Conservation (phyloP, 2,329 filamentous ascomycete species). For the Scedosporium aurantiacum region DNA sequence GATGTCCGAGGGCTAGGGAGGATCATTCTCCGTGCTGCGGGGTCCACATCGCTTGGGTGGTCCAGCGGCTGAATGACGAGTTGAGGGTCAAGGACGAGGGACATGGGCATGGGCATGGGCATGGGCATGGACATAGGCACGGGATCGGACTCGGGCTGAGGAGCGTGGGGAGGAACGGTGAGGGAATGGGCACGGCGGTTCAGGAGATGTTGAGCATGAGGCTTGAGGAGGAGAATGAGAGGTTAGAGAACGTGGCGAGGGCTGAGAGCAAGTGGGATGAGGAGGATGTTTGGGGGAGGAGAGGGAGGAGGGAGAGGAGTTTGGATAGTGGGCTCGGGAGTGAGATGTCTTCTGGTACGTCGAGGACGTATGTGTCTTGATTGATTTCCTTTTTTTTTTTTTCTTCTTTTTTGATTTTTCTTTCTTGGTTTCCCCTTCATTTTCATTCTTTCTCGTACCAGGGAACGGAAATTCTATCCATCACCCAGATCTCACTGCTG, state of each 20-base stretch:
- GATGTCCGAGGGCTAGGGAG: slow-evolving; percentile 4
- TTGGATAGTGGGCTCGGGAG: slow-evolving; percentile 11
- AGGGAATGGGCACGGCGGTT: slow-evolving; percentile 1
- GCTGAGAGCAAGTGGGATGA: slow-evolving; percentile 4
- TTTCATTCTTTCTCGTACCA: too few relatives aligned
- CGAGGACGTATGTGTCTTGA: slow-evolving; percentile 1
- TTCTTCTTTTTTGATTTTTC: too few relatives aligned
- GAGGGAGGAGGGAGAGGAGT: slow-evolving; percentile 6
- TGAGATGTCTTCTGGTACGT: neutral
- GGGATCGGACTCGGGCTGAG: neutral
- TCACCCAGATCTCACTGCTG: too few relatives aligned
- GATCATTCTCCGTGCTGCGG: neutral
- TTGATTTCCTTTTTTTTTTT: too few relatives aligned
- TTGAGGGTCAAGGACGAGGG: neutral
- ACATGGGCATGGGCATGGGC: neutral
- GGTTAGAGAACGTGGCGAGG: slow-evolving; percentile 7
- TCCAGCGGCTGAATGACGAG: neutral
- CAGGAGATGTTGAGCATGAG: slow-evolving; percentile 11
- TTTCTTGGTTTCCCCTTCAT: too few relatives aligned
- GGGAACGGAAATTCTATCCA: too few relatives aligned
- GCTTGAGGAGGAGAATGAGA: slow-evolving; percentile 8
- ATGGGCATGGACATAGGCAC: neutral
- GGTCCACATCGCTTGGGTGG: slow-evolving; percentile 6
- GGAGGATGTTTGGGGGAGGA: slow-evolving; percentile 5
- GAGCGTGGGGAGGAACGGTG: neutral